Base-by-base conservation (phyloP, 805 yeast genomes). In the Saturnispora besseyi region DNA sequence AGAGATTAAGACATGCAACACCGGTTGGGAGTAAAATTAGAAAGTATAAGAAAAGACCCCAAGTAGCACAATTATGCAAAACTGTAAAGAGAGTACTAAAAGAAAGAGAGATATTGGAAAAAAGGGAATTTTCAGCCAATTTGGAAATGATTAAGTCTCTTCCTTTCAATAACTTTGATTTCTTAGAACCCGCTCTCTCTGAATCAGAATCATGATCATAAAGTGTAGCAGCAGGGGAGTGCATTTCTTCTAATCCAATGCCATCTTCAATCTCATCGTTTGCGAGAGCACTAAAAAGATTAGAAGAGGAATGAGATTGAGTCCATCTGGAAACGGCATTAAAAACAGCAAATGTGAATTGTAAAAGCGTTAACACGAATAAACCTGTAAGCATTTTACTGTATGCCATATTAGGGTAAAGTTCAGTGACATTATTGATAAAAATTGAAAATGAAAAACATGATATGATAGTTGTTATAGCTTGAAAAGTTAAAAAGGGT, bases 351-450 rank as follows among this genome's bases (percentile, higher is more conserved):
- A 78, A 61, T 11, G 70, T 53, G 60, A 75, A 77, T 55, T 87
- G 96, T 2, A 70, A 65, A 2, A 74, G 51, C 2, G 81, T 64
- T 10, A 79, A 63, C 45, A 82, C 61, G 10, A 83, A 65, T 51
- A 88, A 65, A 10, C 85, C 75, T 60, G 76, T 69, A 24, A 84
- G 75, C 79, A 86, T 79, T 58, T 74, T 76, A 12, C 77, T 67
- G 65, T 89, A 89, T 0, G 84, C 82, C 61, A 87, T 87, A 38
- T 75, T 72, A 1, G 96, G 96, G 62, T 87, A 91, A 58, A 87
- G 69, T 49, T 75, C 72, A 0, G 86, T 84, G 24, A 81, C 82
- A 15, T 82, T 70, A 4, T 70, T 63, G 38, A 78, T 75, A 60
- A 82, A 87, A 9, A 82, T 66, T 46, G 77, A 73, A 57, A 81